Evolutionary conservation across 192 early-diverging fungal genomes (phyloP).

Genomic region (Coemansia sp.): DNA sequence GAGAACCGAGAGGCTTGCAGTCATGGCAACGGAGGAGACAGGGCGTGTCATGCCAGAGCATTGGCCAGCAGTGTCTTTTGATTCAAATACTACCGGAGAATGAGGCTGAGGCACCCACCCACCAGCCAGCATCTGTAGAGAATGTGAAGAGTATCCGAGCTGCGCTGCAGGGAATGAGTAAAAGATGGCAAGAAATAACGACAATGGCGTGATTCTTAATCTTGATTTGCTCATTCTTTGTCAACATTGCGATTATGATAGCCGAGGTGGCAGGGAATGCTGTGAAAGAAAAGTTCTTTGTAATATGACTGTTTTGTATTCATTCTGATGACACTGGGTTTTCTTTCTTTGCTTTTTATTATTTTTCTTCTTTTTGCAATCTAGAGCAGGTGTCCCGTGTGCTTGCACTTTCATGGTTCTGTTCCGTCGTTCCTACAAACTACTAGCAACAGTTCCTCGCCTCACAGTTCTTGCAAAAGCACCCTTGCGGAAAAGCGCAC

Average conservation of each 20-base stretch:
- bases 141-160: background rate
- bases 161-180: background rate
- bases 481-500: background rate
- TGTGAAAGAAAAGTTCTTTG: too few relatives aligned
- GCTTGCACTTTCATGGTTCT: conserved; percentile 2
- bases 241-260: background rate
- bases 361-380: background rate
- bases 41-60: too few relatives aligned
- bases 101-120: too few relatives aligned
- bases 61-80: too few relatives aligned
- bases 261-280: too few relatives aligned
- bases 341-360: background rate
- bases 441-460: background rate
- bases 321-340: background rate
- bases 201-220: background rate
- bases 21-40: too few relatives aligned
- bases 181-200: background rate
- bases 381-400: background rate
- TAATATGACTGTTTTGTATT: background rate
- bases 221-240: background rate
- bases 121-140: background rate
- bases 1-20: too few relatives aligned
- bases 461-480: background rate
- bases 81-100: too few relatives aligned
- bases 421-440: background rate